Conservation (phyloP, 148 eudicot genomes). For the Dianthus caryophyllus region DNA sequence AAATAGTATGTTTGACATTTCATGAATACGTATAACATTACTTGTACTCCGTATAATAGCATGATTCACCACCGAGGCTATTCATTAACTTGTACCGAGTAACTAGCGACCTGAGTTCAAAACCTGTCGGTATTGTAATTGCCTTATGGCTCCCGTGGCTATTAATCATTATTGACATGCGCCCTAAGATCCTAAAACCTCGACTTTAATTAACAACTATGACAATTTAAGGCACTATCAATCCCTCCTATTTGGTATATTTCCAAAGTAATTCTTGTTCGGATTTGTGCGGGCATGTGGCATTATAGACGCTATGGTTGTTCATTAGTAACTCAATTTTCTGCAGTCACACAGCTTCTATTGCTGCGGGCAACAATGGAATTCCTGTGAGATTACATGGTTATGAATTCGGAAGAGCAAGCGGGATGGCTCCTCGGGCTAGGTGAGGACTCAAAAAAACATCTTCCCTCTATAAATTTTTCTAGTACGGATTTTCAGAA, state of each 20-base stretch:
- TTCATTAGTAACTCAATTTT: conserved; percentile 14
- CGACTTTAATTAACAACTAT: no score
- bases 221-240: no score
- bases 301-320: not conserved
- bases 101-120: no score
- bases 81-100: no score
- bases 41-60: no score
- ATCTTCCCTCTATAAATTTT: not conserved
- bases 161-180: no score
- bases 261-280: not conserved
- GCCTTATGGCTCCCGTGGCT: no score
- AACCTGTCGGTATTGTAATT: no score
- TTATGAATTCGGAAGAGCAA: conserved; percentile 89
- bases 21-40: not conserved
- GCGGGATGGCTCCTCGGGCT: conserved; percentile 99
- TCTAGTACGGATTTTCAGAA: conserved; percentile 2
- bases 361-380: conserved; percentile 98
- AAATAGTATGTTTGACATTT: not conserved
- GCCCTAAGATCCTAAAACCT: no score
- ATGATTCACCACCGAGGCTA: no score
- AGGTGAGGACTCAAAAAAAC: conserved; percentile 42
- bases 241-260: not conserved
- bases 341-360: conserved; percentile 91
- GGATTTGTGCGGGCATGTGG: not conserved
- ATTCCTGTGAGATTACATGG: conserved; percentile 90